Conservation (phyloP, 345 rosid species). For the rapeseed (Brassica napus) region DNA sequence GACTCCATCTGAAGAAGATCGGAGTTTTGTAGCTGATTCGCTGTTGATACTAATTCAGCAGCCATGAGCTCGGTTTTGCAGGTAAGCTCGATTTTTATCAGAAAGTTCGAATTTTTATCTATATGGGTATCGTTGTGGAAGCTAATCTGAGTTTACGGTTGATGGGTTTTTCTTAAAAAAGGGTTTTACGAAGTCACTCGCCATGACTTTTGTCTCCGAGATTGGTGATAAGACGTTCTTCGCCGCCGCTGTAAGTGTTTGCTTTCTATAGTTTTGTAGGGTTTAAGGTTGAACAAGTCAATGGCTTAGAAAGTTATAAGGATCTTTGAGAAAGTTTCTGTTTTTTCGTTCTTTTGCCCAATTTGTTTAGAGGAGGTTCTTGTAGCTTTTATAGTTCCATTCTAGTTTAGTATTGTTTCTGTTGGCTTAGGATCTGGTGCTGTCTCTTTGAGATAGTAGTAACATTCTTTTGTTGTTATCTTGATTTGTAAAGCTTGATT, state of each 20-base stretch:
- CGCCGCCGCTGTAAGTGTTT: conserved; percentile 86
- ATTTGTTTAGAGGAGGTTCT: too few species aligned
- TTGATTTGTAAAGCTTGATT: not conserved
- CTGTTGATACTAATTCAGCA: conserved; percentile 13
- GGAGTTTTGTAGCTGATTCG: conserved; percentile 5
- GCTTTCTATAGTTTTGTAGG: not conserved
- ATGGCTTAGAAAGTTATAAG: not conserved
- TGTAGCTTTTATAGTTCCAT: too few species aligned
- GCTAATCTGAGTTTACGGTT: conserved; percentile 11
- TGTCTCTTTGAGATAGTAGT: conserved; percentile 8
- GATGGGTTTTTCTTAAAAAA: conserved; percentile 25
- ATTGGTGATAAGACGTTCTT: conserved; percentile 98
- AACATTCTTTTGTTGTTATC: not conserved
- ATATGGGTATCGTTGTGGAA: not conserved
- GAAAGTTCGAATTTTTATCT: not conserved
- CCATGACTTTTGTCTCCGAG: conserved; percentile 94
- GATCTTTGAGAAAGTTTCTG: not conserved
- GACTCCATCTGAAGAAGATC: not conserved
- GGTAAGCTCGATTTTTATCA: conserved; percentile 33
- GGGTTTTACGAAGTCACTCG: conserved; percentile 97
- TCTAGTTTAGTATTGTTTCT: not conserved
- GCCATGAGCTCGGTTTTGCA: conserved; percentile 67
- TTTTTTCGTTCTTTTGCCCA: not conserved
- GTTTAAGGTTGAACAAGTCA: not conserved
- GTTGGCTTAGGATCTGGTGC: not conserved